A percentile compares a stretch with the other conserved stretches of the same genome.
Evolutionary conservation across 2,329 filamentous ascomycete genomes (phyloP).

Genomic region (Penicillium expansum): DNA sequence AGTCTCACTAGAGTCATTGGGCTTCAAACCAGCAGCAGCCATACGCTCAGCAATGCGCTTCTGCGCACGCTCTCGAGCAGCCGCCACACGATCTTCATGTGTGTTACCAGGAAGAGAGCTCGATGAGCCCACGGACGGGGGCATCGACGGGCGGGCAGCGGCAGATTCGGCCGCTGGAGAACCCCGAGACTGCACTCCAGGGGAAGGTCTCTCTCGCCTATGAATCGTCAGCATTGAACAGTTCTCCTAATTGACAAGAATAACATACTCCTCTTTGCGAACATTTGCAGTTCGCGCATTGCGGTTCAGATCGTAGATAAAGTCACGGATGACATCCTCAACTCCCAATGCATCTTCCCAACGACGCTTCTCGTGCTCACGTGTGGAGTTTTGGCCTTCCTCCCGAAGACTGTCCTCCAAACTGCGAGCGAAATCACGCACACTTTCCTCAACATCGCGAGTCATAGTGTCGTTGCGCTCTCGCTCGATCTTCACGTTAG

Average conservation of each 20-base stretch:
- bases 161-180: conserved; percentile 47
- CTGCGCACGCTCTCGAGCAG: conserved; percentile 95
- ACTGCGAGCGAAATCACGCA: conserved; percentile 78
- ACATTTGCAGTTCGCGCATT: conserved; percentile 75
- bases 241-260: neutral
- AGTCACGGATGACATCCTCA: conserved; percentile 94
- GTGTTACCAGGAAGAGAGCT: conserved; percentile 84
- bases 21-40: conserved; percentile 86
- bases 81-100: conserved; percentile 88
- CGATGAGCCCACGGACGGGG: conserved; percentile 53
- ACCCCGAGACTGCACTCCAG: conserved; percentile 49
- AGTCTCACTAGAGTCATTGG: conserved; percentile 74
- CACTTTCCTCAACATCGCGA: conserved; percentile 91
- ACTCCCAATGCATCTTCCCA: conserved; percentile 97
- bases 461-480: conserved; percentile 98
- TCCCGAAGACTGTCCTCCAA: conserved; percentile 88
- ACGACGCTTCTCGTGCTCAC: conserved; percentile 84
- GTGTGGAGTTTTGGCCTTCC: conserved; percentile 68
- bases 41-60: conserved; percentile 95
- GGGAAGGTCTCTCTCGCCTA: conserved; percentile 53
- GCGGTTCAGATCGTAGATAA: conserved; percentile 93
- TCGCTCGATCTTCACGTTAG: conserved; percentile 75
- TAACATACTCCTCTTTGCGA: conserved; percentile 57
- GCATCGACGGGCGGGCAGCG: conserved; percentile 41
- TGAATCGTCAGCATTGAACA: conserved; percentile 15